These are phyloP conservation scores for Lepiota subincarnata DNA, from an alignment of 768 basidiomycete species.

Conservation along the genomic window DNA sequence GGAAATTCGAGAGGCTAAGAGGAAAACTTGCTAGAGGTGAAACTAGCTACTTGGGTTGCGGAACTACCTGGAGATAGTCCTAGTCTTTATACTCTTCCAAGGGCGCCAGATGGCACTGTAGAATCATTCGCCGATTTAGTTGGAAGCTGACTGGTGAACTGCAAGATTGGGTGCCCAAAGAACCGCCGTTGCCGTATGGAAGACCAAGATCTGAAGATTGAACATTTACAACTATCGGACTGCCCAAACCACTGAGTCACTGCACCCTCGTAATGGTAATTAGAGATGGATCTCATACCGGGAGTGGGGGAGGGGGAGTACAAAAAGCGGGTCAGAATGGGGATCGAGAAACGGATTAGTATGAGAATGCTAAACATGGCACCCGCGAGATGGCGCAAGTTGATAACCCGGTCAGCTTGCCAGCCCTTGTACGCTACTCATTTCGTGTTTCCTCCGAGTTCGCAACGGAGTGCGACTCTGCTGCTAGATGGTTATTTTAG, in stretches of 20 bases:
- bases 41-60: conserved; percentile 13
- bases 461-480: not conserved
- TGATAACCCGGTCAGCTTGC: not conserved
- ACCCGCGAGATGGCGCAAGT: conserved; percentile 1
- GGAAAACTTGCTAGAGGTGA: conserved; percentile 12
- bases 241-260: not conserved
- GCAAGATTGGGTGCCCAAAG: conserved; percentile 7
- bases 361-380: not conserved
- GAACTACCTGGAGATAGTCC: not conserved
- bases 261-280: not conserved
- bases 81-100: conserved; percentile 8
- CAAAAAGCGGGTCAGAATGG: conserved; percentile 9
- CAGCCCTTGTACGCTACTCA: not conserved
- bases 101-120: not conserved
- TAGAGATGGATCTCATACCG: conserved; percentile 6
- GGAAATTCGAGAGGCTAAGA: conserved; percentile 15
- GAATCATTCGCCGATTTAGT: conserved; percentile 6
- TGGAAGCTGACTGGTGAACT: conserved; percentile 7
- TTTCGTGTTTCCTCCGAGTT: conserved; percentile 4
- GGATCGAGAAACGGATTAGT: conserved; percentile 4
- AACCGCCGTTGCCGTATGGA: not conserved
- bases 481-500: not conserved
- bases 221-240: conserved; percentile 3
- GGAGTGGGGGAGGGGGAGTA: not conserved
- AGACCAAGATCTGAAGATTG: conserved; percentile 5